Percentiles rank a stretch among this genome's conserved stretches.
Conservation (phyloP, 2,329 filamentous ascomycete genomes). For the Ascochyta rabiei region DNA sequence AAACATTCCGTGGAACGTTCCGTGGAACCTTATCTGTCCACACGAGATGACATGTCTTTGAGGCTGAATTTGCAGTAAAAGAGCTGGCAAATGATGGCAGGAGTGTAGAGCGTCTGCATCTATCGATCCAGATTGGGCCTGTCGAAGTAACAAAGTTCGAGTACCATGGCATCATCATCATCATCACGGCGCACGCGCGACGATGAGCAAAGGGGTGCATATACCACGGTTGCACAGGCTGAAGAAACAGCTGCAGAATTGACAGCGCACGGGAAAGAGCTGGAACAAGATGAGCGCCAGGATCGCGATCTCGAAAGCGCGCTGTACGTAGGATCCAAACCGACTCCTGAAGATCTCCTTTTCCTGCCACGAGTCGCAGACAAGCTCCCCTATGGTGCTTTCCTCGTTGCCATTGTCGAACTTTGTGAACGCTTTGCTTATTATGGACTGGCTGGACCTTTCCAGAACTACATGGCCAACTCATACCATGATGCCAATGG, state of each 20-base stretch:
- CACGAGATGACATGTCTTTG: neutral
- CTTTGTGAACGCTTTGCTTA: conserved; percentile 58
- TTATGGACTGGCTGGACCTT: conserved; percentile 53
- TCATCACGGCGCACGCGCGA: conserved; percentile 27
- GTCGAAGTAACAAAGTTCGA: neutral
- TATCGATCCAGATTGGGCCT: neutral
- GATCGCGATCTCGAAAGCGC: conserved; percentile 8
- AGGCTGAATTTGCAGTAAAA: neutral
- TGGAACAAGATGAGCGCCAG: conserved; percentile 4
- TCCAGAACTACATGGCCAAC: conserved; percentile 59
- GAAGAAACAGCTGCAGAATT: conserved; percentile 29
- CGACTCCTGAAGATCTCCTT: conserved; percentile 34
- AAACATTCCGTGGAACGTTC: neutral
- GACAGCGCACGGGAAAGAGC: conserved; percentile 24
- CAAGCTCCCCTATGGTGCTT: conserved; percentile 53
- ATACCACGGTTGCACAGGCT: conserved; percentile 41
- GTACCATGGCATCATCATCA: conserved; percentile 29
- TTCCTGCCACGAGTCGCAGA: conserved; percentile 49
- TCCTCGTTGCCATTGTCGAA: conserved; percentile 56
- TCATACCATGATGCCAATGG: conserved; percentile 48
- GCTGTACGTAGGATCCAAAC: conserved; percentile 28
- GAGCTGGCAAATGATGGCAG: neutral
- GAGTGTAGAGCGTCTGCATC: neutral
- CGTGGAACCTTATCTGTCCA: neutral
- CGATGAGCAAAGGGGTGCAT: conserved; percentile 32